Base-by-base conservation (phyloP, 2,329 filamentous ascomycete genomes). In the Fusarium sp. region DNA sequence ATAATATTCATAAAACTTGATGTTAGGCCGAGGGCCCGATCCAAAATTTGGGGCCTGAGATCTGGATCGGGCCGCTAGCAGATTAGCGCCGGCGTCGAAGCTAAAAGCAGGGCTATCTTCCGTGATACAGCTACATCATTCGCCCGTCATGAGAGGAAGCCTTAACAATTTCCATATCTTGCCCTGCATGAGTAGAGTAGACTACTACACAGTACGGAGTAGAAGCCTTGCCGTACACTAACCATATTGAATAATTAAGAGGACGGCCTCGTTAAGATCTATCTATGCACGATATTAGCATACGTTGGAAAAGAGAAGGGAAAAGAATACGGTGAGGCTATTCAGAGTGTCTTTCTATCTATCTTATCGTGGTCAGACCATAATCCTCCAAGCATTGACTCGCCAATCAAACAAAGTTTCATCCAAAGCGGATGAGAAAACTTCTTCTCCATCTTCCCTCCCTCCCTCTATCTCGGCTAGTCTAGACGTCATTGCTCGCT, bases 61-160 rank as follows among this genome's bases (percentile, higher is more conserved):
- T 55, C 58, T 37, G 48, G 58, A 62, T 62, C 58, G 58, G 57
- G 48, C 57, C 48, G 57, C 57, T 54, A 42, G 17, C 2, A 13
- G 17, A 7, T 37, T 62, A 62, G 58, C 36, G 41, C 14, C 57
- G 47, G 57, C 20, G n/a, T 2, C 23, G 33, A 20, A 43, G 7
- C 48, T 31, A 15, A 37, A 43, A 56, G 21, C 13, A 37, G 36
- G 31, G 6, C n/a, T 15, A 27, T 20, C 11, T 9, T 14, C 36
- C 40, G n/a, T n/a, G 11, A 43, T 20, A n/a, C n/a, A 1, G 15
- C 39, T 17, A 14, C 48, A 55, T 62, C 41, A 62, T 42, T 35
- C 11, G 14, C 18, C 23, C 11, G 27, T 48, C 27, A 3, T n/a
- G n/a, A n/a, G n/a, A n/a, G 27, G 15, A n/a, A 4, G 11, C 31